These are phyloP conservation scores for Galerina sulciceps DNA, from an alignment of 768 basidiomycete species.

Conservation along the genomic window DNA sequence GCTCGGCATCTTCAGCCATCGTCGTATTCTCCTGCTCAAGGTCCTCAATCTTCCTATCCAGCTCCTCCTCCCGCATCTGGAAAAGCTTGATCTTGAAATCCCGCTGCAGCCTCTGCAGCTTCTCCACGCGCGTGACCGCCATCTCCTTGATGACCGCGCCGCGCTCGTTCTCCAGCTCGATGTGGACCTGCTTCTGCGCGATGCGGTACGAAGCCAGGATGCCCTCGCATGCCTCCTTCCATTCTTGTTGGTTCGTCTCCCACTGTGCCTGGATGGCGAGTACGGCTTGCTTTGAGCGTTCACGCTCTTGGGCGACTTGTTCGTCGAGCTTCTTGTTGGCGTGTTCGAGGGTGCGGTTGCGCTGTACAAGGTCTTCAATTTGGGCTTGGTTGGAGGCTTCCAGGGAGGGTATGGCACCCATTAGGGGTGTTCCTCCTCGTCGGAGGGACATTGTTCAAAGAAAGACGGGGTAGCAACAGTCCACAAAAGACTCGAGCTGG, in stretches of 20 bases:
- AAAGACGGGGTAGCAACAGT: neutral
- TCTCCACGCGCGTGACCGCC: slow-evolving; percentile 59
- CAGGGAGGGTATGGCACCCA: slow-evolving; percentile 44
- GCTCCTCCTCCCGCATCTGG: slow-evolving; percentile 62
- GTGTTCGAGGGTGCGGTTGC: slow-evolving; percentile 67
- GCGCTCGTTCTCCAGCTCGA: slow-evolving; percentile 59
- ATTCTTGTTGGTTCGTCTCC: slow-evolving; percentile 57
- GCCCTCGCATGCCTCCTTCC: slow-evolving; percentile 66
- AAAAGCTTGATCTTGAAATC: slow-evolving; percentile 74
- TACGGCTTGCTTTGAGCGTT: slow-evolving; percentile 44
- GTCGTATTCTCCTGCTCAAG: slow-evolving; percentile 50
- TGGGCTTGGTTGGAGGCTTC: slow-evolving; percentile 67
- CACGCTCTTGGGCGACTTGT: slow-evolving; percentile 47
- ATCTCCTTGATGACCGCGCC: slow-evolving; percentile 54
- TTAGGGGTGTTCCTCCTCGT: slow-evolving; percentile 23
- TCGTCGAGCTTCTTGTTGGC: slow-evolving; percentile 57
- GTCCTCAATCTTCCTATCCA: slow-evolving; percentile 56
- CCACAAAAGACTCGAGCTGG: neutral
- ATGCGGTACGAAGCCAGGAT: slow-evolving; percentile 68
- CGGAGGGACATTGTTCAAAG: slow-evolving; percentile 15
- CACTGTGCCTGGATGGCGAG: slow-evolving; percentile 50
- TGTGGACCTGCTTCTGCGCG: slow-evolving; percentile 59
- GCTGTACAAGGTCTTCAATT: slow-evolving; percentile 75
- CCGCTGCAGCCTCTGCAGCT: slow-evolving; percentile 59
- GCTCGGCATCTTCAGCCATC: slow-evolving; percentile 45